These are phyloP conservation scores for Trametes gibbosa DNA, from an alignment of 768 basidiomycete genomes.

Conservation along the genomic window DNA sequence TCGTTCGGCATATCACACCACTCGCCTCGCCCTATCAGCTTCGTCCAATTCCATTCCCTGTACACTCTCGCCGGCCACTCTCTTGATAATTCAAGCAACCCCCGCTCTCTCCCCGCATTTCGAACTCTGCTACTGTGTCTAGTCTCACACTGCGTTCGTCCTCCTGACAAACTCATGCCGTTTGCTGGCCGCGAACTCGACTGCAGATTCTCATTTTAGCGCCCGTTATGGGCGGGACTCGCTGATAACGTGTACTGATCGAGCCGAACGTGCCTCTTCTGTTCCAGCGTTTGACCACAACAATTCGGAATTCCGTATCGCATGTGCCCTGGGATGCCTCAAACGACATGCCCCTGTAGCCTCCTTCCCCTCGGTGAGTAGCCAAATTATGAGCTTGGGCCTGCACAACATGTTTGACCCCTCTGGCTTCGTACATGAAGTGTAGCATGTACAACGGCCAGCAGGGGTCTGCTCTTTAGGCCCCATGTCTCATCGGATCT, in stretches of 20 bases:
- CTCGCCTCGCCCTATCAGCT: background rate
- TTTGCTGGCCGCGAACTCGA: background rate
- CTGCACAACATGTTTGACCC: background rate
- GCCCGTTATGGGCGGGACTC: background rate
- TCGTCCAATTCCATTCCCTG: background rate
- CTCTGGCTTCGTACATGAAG: background rate
- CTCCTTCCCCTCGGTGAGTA: background rate
- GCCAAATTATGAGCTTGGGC: background rate
- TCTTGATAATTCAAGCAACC: background rate
- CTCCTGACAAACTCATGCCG: background rate
- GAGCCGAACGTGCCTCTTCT: background rate
- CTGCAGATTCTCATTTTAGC: background rate
- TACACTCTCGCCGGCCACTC: background rate
- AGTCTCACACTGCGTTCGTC: background rate
- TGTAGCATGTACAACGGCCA: background rate
- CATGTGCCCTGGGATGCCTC: background rate
- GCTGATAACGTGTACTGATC: slow-evolving; percentile 7
- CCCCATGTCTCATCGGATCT: background rate
- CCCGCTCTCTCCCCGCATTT: background rate
- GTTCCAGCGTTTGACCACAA: background rate
- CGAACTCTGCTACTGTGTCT: background rate
- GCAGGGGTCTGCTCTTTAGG: background rate
- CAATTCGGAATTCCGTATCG: slow-evolving; percentile 4
- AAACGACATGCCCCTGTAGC: background rate
- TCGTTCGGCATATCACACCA: background rate